Evolutionary conservation across 805 yeast species (phyloP).

Genomic region (Yarrowia sp.): DNA sequence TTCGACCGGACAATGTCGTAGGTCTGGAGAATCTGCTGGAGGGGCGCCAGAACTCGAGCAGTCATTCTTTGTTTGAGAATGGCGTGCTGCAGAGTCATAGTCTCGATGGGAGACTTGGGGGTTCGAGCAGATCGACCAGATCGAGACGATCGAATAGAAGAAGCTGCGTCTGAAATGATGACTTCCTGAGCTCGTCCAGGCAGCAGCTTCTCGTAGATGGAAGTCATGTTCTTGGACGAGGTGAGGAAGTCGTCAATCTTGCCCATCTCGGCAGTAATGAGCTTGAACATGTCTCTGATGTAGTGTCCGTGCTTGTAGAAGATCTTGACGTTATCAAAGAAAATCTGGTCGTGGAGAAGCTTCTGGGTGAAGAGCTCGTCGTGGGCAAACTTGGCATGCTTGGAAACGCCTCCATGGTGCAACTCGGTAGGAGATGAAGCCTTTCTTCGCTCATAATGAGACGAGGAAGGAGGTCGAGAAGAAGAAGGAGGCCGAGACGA

Average conservation of each 20-base stretch:
- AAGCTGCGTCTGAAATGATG: background rate
- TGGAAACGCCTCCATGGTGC: conserved; percentile 2
- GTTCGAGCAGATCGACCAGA: background rate
- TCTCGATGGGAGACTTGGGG: background rate
- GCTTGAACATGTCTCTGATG: conserved; percentile 21
- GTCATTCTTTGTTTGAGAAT: conserved; percentile 13
- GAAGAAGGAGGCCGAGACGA: too few species aligned
- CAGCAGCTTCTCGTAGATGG: background rate
- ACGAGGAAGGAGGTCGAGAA: background rate
- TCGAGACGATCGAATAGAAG: background rate
- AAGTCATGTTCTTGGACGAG: conserved; percentile 3
- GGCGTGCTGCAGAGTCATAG: background rate
- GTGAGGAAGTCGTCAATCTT: background rate
- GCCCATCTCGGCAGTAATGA: background rate
- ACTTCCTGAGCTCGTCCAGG: conserved; percentile 10
- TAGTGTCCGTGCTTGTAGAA: conserved; percentile 20
- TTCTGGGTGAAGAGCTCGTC: conserved; percentile 21
- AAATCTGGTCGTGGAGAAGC: conserved; percentile 15
- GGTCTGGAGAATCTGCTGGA: conserved; percentile 14
- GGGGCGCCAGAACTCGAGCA: conserved; percentile 8
- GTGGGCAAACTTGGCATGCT: conserved; percentile 5
- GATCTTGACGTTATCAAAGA: background rate
- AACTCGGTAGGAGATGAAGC: background rate
- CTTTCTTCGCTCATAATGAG: conserved; percentile 6
- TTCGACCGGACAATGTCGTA: conserved; percentile 6